phyloP scores from a whole-genome alignment of 2,329 filamentous ascomycete genomes.

The Venturia pyrina region DNA sequence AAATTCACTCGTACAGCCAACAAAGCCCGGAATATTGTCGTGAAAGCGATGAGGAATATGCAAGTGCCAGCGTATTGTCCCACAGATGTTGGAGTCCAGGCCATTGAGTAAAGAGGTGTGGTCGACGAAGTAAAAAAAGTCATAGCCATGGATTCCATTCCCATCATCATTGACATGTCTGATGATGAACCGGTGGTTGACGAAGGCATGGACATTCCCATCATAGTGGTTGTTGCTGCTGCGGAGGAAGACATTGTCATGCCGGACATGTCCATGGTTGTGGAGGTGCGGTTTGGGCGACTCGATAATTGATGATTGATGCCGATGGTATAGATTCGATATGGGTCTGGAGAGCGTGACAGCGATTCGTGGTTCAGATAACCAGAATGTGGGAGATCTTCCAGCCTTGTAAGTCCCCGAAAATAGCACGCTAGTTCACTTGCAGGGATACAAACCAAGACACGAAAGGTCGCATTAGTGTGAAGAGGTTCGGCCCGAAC shows the following conservation, averaged over 20 bases:
- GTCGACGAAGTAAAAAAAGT: slow-evolving; percentile 54
- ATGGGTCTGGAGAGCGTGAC: background rate
- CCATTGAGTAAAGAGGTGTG: slow-evolving; percentile 55
- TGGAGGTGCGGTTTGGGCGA: background rate
- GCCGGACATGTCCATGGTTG: slow-evolving; percentile 13
- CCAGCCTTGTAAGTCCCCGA: background rate
- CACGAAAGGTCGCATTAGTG: background rate
- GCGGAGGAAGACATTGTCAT: slow-evolving; percentile 14
- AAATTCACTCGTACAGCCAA: slow-evolving; percentile 40
- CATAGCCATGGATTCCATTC: slow-evolving; percentile 38
- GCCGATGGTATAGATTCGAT: background rate
- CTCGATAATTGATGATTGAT: background rate
- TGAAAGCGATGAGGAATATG: slow-evolving; percentile 77
- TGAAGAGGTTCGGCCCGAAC: background rate
- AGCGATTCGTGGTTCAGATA: background rate
- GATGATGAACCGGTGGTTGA: background rate
- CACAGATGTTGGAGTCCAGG: slow-evolving; percentile 62
- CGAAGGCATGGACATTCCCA: slow-evolving; percentile 10
- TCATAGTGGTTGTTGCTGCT: slow-evolving; percentile 6
- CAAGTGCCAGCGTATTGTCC: slow-evolving; percentile 80
- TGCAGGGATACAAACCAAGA: background rate
- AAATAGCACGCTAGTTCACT: background rate
- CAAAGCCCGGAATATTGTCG: slow-evolving; percentile 59
- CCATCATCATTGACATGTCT: slow-evolving; percentile 14
- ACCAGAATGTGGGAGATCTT: background rate